These are phyloP conservation scores for Chytriomyces confervae DNA, from an alignment of 192 early-diverging fungal species.

Conservation along the genomic window DNA sequence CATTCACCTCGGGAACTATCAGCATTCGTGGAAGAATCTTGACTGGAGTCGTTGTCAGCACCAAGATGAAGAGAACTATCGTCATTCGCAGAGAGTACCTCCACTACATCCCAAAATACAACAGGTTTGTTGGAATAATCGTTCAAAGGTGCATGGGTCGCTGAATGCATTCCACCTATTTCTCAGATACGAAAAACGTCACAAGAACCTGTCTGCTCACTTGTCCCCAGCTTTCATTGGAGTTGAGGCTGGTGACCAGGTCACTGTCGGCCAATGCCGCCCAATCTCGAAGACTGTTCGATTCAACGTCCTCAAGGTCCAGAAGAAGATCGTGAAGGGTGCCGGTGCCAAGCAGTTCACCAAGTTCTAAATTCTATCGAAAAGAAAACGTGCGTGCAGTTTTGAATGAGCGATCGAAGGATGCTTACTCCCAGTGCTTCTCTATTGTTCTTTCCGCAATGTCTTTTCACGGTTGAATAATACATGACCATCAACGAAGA, in stretches of 20 bases:
- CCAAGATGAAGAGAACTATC: constrained; percentile 99
- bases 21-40: constrained; percentile 98
- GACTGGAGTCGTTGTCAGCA: constrained; percentile 87
- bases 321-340: constrained; percentile 79
- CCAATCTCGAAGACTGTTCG: constrained; percentile 99
- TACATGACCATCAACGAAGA: too few relatives aligned
- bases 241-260: constrained; percentile 84
- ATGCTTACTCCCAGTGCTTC: too few relatives aligned
- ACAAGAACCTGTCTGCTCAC: constrained; percentile 99
- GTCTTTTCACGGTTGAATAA: too few relatives aligned
- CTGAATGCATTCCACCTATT: not conserved
- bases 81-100: constrained; percentile 99
- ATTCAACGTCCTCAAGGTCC: constrained; percentile 99
- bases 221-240: constrained; percentile 93
- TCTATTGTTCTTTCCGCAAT: too few relatives aligned
- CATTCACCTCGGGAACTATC: constrained; percentile 91
- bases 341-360: constrained; percentile 79
- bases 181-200: constrained; percentile 93
- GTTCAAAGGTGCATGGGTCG: not conserved
- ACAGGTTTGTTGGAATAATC: constrained; percentile 61
- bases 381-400: too few relatives aligned
- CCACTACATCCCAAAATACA: constrained; percentile 99
- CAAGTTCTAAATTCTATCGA: constrained; percentile 75
- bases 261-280: constrained; percentile 99
- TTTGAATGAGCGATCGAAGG: too few relatives aligned